phyloP scores from a whole-genome alignment of 352 stramenopile species.

The Globisporangium polare region DNA sequence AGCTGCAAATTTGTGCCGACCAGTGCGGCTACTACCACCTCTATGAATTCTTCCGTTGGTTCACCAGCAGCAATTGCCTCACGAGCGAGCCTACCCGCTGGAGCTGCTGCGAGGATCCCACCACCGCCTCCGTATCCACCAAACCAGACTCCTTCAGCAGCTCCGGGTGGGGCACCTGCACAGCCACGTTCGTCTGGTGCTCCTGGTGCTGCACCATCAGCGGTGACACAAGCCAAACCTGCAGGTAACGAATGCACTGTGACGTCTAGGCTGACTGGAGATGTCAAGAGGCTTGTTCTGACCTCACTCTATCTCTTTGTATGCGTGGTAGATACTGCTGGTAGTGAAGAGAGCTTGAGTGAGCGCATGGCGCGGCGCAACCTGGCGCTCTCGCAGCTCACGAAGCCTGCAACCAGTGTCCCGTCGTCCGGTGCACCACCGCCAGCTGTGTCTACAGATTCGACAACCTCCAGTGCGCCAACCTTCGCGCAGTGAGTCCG shows the following conservation, averaged over 20 bases:
- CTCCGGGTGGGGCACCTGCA: neutral
- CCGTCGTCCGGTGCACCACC: neutral
- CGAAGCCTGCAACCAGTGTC: constrained; percentile 14
- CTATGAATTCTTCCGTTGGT: too few species aligned
- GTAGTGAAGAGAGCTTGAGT: constrained; percentile 17
- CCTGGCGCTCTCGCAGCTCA: constrained; percentile 59
- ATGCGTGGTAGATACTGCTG: neutral
- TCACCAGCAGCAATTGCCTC: neutral
- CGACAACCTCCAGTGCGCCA: neutral
- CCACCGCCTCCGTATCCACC: constrained; percentile 48
- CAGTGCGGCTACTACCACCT: neutral
- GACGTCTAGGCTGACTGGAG: neutral
- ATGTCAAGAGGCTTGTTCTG: neutral
- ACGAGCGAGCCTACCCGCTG: neutral
- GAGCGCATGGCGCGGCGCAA: constrained; percentile 51
- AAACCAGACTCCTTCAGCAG: neutral
- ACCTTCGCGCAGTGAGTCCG: neutral
- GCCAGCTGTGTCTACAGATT: neutral
- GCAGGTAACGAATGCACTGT: neutral
- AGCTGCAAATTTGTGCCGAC: constrained; percentile 52
- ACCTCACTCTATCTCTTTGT: neutral
- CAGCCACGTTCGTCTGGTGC: neutral
- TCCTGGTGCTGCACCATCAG: neutral
- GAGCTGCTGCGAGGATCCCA: constrained; percentile 20
- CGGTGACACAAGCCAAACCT: neutral